Evolutionary conservation across 805 yeast genomes (phyloP), one percentile per base, ranked within the genome.

Genomic region (Babjeviella inositovora): DNA sequence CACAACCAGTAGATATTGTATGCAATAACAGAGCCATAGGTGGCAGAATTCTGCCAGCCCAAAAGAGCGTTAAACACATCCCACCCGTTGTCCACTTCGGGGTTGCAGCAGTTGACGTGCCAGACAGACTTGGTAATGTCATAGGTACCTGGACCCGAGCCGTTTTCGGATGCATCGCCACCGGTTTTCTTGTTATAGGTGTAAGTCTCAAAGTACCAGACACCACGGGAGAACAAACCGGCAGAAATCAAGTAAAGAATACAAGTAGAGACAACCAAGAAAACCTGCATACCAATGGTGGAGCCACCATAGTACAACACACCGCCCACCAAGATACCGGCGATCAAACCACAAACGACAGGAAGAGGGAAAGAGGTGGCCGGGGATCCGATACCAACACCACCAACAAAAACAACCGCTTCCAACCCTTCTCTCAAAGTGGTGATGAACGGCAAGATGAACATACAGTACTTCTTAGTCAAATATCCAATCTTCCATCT

Each of bases 31-130:
- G 95, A 81, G 27, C 96, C 94, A 45, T 80, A 66, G 34, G 93
- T 82, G 29, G 95, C 97, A 25, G 93, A 68, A 53, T 87, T 87
- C 57, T 84, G 94, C 98, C 98, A 87, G 31, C 97, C 98, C 32
- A 87, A 58, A 27, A 87, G 50, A 14, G 96, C 81, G 43, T 87
- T 87, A 64, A 87, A 87, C 31, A 87, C 72, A 65, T 84, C 94
- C 97, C 97, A 87, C 56, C 96, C 97, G 37, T 74, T 71, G 51
- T 76, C 87, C 28, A 62, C 58, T 49, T 76, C 85, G 21, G 96
- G 96, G 52, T 84, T 84, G 59, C 97, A 87, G 57, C 96, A 87
- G 63, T 87, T 84, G 31, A 87, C 92, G 54, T 87, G 98, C 85
- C 94, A 87, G 13, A 87, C 95, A 8, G 77, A 53, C 40, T 63